Percentiles rank a stretch among this genome's conserved stretches.
These are phyloP conservation scores for Xerocomus potaroensis DNA, from an alignment of 768 basidiomycete genomes.

Conservation along the genomic window DNA sequence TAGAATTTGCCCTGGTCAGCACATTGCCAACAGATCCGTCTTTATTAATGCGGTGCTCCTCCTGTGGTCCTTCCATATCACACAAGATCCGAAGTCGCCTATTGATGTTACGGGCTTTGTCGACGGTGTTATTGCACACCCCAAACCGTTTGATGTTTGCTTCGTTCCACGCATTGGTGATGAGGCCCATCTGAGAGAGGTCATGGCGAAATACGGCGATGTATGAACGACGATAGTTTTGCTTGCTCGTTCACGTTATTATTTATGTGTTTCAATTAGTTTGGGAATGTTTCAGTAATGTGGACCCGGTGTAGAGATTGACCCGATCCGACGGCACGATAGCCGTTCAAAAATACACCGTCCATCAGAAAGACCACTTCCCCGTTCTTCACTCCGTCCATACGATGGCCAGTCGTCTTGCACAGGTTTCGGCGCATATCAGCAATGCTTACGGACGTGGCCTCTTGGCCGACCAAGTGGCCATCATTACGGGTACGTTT, in stretches of 20 bases:
- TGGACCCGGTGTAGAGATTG: background rate
- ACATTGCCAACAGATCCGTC: constrained; percentile 57
- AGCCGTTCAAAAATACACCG: background rate
- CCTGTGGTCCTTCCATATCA: constrained; percentile 62
- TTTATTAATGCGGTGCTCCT: constrained; percentile 62
- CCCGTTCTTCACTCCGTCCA: background rate
- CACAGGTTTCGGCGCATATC: constrained; percentile 70
- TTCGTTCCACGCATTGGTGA: constrained; percentile 46
- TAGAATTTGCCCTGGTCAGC: constrained; percentile 64
- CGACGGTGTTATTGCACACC: constrained; percentile 61
- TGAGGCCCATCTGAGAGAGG: constrained; percentile 21
- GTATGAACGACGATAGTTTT: constrained; percentile 1
- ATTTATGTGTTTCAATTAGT: background rate
- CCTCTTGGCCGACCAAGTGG: constrained; percentile 71
- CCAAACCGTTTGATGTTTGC: constrained; percentile 52
- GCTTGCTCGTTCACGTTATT: background rate
- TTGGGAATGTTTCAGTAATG: too few relatives aligned
- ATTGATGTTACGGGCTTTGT: constrained; percentile 62
- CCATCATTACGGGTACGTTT: constrained; percentile 75
- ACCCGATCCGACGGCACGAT: background rate
- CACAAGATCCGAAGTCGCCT: constrained; percentile 45
- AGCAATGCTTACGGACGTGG: constrained; percentile 49
- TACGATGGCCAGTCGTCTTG: constrained; percentile 52
- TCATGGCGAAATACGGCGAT: constrained; percentile 26
- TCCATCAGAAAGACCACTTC: background rate